phyloP scores from a whole-genome alignment of 257 asterid genomes.

The Scutellaria minor region DNA sequence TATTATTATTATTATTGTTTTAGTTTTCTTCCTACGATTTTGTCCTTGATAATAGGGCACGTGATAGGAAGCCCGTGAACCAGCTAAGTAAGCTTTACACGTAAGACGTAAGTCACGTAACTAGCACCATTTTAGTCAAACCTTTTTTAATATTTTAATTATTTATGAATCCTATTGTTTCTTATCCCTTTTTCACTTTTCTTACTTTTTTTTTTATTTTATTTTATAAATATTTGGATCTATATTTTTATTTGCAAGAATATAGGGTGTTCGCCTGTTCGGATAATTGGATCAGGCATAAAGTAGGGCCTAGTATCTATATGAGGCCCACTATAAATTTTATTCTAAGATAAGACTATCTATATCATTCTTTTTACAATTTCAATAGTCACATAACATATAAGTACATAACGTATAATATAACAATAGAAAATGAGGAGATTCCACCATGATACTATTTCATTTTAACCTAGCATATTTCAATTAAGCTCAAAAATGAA shows the following conservation, averaged over 20 bases:
- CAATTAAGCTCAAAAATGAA: too few species aligned
- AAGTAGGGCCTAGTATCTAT: too few species aligned
- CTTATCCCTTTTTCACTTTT: background rate
- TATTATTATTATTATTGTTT: background rate
- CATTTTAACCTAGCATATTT: too few species aligned
- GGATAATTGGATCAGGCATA: background rate
- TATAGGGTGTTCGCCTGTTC: background rate
- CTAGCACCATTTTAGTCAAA: conserved; percentile 20
- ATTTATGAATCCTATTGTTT: background rate
- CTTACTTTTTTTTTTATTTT: background rate
- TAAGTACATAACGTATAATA: too few species aligned
- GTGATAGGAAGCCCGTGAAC: conserved; percentile 42
- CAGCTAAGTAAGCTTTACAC: conserved; percentile 27
- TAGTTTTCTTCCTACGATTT: conserved; percentile 6
- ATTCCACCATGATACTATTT: too few species aligned
- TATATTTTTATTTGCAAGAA: background rate
- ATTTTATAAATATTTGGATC: background rate
- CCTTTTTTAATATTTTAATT: background rate
- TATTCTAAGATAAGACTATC: too few species aligned
- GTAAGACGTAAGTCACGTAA: background rate
- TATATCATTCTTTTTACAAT: too few species aligned
- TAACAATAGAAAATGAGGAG: too few species aligned
- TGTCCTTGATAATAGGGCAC: conserved; percentile 34
- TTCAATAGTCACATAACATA: too few species aligned
- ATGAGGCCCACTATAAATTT: too few species aligned